Evolutionary conservation across 805 yeast species (phyloP).

Genomic region (Candida argentea): DNA sequence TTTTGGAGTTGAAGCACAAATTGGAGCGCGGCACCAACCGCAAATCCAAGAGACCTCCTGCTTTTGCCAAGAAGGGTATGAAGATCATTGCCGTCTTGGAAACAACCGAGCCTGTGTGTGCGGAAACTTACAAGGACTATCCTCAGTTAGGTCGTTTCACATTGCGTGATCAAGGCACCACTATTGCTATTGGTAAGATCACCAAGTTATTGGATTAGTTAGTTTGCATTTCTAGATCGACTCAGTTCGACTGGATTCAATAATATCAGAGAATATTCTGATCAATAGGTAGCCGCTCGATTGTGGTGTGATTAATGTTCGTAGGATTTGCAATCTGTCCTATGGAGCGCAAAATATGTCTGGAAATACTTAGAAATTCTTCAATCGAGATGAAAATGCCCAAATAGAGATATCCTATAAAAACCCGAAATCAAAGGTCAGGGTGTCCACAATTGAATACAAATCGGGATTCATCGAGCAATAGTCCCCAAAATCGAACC

Average conservation of each 20-base stretch:
- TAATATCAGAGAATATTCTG: background rate
- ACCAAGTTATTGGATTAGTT: slow-evolving; percentile 67
- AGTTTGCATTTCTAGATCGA: background rate
- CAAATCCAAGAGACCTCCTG: slow-evolving; percentile 93
- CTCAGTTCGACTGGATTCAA: background rate
- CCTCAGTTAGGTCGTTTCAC: slow-evolving; percentile 98
- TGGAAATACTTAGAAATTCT: no score
- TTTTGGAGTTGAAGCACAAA: slow-evolving; percentile 78
- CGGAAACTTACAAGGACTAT: slow-evolving; percentile 84
- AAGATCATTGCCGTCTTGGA: slow-evolving; percentile 90
- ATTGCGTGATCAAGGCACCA: slow-evolving; percentile 95
- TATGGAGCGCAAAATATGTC: no score
- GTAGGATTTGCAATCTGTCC: background rate
- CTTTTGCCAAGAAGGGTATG: slow-evolving; percentile 98
- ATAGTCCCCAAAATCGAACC: no score
- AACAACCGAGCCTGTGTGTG: slow-evolving; percentile 79
- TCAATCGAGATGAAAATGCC: no score
- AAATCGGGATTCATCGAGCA: no score
- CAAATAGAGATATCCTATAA: no score
- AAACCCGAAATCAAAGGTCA: no score
- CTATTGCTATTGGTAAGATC: slow-evolving; percentile 97
- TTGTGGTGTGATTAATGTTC: background rate
- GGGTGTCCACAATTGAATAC: no score
- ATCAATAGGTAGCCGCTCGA: no score
- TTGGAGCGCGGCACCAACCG: slow-evolving; percentile 95